Percentiles rank a stretch among this genome's conserved stretches.
These are phyloP conservation scores for Mortierella sp. DNA, from an alignment of 371 early-diverging fungal species.

Conservation along the genomic window DNA sequence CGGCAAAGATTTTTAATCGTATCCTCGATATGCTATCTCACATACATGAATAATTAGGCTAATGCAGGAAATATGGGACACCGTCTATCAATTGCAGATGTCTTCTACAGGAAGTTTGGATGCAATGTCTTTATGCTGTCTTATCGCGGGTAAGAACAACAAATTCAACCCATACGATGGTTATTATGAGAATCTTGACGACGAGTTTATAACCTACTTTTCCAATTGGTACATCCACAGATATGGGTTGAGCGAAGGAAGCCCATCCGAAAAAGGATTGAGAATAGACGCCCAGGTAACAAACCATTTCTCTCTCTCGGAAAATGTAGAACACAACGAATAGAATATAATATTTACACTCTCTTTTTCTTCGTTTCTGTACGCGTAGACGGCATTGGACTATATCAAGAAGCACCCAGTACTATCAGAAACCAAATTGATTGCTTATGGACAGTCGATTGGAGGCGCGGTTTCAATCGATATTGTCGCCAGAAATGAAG, in stretches of 20 bases:
- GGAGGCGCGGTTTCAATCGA: slow-evolving; percentile 98
- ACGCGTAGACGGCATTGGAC: slow-evolving; percentile 81
- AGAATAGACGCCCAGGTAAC: slow-evolving; percentile 87
- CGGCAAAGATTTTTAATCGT: neutral
- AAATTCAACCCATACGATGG: neutral
- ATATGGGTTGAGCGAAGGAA: slow-evolving; percentile 92
- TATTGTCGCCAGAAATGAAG: slow-evolving; percentile 81
- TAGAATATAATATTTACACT: neutral
- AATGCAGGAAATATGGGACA: slow-evolving; percentile 99
- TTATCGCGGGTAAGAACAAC: slow-evolving; percentile 84
- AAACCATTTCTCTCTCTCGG: neutral
- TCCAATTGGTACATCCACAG: slow-evolving; percentile 51
- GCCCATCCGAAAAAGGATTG: slow-evolving; percentile 88
- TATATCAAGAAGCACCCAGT: slow-evolving; percentile 81
- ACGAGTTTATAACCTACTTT: neutral
- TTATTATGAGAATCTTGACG: too few species aligned
- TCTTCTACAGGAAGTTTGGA: slow-evolving; percentile 70
- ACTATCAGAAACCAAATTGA: slow-evolving; percentile 78
- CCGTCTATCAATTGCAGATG: slow-evolving; percentile 88
- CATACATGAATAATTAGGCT: slow-evolving; percentile 62
- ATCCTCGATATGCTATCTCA: neutral
- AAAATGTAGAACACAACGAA: neutral
- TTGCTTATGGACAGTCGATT: slow-evolving; percentile 95
- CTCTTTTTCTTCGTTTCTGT: neutral
- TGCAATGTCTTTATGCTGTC: slow-evolving; percentile 95